These are phyloP conservation scores for Vanilla planifolia DNA, from an alignment of 106 monocot genomes.

Conservation along the genomic window DNA sequence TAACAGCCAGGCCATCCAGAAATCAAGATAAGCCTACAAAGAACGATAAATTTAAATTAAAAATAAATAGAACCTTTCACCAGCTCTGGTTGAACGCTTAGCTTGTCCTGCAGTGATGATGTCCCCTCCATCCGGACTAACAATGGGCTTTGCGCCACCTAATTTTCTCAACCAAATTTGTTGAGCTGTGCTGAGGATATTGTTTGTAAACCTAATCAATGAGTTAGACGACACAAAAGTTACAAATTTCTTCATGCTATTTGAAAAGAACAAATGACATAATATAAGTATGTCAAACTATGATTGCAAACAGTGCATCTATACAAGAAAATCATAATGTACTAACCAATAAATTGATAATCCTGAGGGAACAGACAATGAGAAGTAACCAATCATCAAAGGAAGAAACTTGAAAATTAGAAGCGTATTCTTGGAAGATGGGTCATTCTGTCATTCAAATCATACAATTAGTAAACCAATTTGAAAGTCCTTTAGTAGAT, in stretches of 20 bases:
- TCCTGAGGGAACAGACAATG: constrained; percentile 91
- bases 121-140: constrained; percentile 62
- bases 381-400: constrained; percentile 95
- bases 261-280: background rate
- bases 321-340: constrained; percentile 5
- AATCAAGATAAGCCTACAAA: background rate
- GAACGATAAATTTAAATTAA: background rate
- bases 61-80: constrained; percentile 56
- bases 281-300: background rate
- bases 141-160: constrained; percentile 88
- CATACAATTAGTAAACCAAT: constrained; percentile 2
- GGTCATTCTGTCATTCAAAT: constrained; percentile 64
- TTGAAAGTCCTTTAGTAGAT: background rate
- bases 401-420: constrained; percentile 92
- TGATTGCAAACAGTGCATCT: background rate
- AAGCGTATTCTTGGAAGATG: constrained; percentile 76
- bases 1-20: background rate
- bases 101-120: constrained; percentile 92
- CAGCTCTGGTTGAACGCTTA: constrained; percentile 49
- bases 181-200: constrained; percentile 90
- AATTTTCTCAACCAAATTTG: constrained; percentile 91
- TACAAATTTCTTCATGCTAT: background rate
- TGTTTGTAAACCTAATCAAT: constrained; percentile 79
- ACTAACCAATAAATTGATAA: constrained; percentile 94
- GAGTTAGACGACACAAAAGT: background rate